Conservation (phyloP, 768 basidiomycete genomes). For the Tulasnella sp. region DNA sequence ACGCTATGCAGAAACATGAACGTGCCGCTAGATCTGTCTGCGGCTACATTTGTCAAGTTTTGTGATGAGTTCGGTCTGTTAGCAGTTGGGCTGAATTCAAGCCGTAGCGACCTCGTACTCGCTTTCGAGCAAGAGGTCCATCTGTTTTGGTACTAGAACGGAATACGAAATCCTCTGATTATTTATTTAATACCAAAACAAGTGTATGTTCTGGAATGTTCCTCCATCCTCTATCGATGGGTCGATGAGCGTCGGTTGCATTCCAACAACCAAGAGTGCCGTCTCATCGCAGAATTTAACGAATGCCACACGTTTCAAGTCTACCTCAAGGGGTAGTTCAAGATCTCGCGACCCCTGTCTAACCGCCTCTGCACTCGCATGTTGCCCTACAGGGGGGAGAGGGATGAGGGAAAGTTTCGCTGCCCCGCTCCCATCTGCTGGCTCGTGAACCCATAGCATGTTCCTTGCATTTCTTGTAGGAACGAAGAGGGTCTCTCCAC, state of each 20-base stretch:
- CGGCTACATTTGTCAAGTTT: conserved; percentile 4
- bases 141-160: background rate
- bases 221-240: background rate
- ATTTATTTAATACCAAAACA: conserved; percentile 5
- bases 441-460: conserved; percentile 3
- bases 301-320: conserved; percentile 9
- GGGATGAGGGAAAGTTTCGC: conserved; percentile 5
- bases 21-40: background rate
- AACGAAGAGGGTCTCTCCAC: conserved; percentile 12
- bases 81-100: background rate
- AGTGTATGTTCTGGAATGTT: background rate
- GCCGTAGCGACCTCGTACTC: background rate
- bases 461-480: background rate
- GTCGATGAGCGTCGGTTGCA: background rate
- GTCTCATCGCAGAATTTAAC: conserved; percentile 18
- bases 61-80: background rate
- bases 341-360: conserved; percentile 5
- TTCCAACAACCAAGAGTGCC: background rate
- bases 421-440: background rate
- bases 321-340: background rate
- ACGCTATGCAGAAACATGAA: background rate
- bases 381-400: conserved; percentile 1
- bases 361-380: background rate
- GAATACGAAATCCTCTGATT: background rate
- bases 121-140: background rate